Evolutionary conservation across 768 basidiomycete genomes (phyloP), one percentile per base, ranked within the genome.

Genomic region (Strobilomyces dryophilus): DNA sequence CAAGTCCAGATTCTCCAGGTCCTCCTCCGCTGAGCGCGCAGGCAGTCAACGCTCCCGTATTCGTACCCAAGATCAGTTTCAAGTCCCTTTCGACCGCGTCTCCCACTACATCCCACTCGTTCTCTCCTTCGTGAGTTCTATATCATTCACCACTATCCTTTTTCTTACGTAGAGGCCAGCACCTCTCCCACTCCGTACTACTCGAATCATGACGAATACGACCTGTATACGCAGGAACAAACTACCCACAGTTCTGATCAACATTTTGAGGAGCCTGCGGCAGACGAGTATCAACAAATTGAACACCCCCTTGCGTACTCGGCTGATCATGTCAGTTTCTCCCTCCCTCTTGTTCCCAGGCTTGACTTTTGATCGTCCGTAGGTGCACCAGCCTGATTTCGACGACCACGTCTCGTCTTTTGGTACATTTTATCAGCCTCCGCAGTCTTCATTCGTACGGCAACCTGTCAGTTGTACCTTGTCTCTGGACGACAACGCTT

Each of bases 1-100:
- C 72, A 49, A 70, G 62, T 48, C 68, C 76, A n/a, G 76, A 78
- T 41, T 77, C 79, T 18, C 78, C 81, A 29, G 61, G 64, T 37
- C 66, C 74, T 46, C 62, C 68, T 10, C 56, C 75, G 14, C 64
- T 77, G 69, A 77, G 81, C 3, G 77, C 85, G 41, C 80, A 87
- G 57, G 87, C 87, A 4, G 79, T 90, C 49, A 88, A 92, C 65
- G 90, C 90, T 1, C 89, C 91, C 34, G 82, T 92, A 40, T 93
- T 93, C 56, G 82, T 93, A 20, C 90, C 91, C 18, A 91, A 88
- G 66, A 73, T 64, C 52, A 58, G 69, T 26, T 87, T 89, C 14
- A 89, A 45, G 26, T 46, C 62, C 4, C 31, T 26, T 8, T 4
- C 51, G 8, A 12, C 52, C n/a, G n/a, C 50, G 12, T 61, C 64